A percentile compares a stretch with the other conserved stretches of the same genome.
These are phyloP conservation scores for Fraxinus dipetala DNA, from an alignment of 305 asterid species.

Conservation along the genomic window DNA sequence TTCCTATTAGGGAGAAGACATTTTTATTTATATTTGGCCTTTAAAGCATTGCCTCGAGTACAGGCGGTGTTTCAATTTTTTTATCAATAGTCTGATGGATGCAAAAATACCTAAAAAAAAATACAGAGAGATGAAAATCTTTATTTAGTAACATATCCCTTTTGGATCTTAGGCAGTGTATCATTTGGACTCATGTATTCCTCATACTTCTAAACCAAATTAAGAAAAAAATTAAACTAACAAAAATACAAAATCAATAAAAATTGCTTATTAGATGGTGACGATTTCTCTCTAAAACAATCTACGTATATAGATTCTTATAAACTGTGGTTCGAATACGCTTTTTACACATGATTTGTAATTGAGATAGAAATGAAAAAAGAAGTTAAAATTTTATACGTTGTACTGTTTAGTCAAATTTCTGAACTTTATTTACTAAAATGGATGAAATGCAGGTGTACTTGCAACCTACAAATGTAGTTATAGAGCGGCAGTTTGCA, in stretches of 20 bases:
- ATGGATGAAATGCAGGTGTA: conserved; percentile 37
- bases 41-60: background rate
- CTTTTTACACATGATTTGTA: too few relatives aligned
- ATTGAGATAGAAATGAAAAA: too few relatives aligned
- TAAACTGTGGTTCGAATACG: too few relatives aligned
- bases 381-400: too few relatives aligned
- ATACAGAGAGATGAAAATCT: background rate
- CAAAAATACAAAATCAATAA: too few relatives aligned
- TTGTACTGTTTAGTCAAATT: background rate
- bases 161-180: background rate
- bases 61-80: background rate
- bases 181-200: background rate
- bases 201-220: too few relatives aligned
- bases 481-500: conserved; percentile 49
- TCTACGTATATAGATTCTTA: too few relatives aligned
- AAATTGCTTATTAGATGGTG: too few relatives aligned
- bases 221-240: too few relatives aligned
- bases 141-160: background rate
- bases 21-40: background rate
- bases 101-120: too few relatives aligned
- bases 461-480: conserved; percentile 59
- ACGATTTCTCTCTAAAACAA: too few relatives aligned
- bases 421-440: background rate
- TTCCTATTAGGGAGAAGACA: background rate
- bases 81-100: too few relatives aligned